These are phyloP conservation scores for Lyophyllum semitale DNA, from an alignment of 768 basidiomycete species.

Conservation along the genomic window DNA sequence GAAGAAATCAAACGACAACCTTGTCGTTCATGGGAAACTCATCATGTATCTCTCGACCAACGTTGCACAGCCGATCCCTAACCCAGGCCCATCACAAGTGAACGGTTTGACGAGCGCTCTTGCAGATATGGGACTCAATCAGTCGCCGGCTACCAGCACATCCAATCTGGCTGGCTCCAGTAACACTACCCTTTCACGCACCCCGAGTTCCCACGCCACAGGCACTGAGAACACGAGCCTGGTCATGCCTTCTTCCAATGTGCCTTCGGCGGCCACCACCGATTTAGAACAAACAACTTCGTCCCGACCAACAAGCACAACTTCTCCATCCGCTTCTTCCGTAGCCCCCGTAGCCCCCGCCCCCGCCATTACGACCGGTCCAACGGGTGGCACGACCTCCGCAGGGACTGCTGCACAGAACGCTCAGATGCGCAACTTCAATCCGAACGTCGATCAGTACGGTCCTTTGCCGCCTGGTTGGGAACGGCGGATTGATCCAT, in stretches of 20 bases:
- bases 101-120: slow-evolving; percentile 60
- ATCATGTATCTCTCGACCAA: slow-evolving; percentile 97
- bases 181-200: slow-evolving; percentile 54
- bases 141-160: slow-evolving; percentile 61
- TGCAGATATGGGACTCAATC: slow-evolving; percentile 60
- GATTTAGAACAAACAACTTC: slow-evolving; percentile 27
- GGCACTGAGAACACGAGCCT: slow-evolving; percentile 45
- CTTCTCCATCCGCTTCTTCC: slow-evolving; percentile 16
- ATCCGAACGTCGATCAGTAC: slow-evolving; percentile 92
- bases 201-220: slow-evolving; percentile 68
- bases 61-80: slow-evolving; percentile 78
- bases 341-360: slow-evolving; percentile 24
- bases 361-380: slow-evolving; percentile 22
- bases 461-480: slow-evolving; percentile 90
- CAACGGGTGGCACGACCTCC: slow-evolving; percentile 21
- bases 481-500: slow-evolving; percentile 96
- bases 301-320: slow-evolving; percentile 30
- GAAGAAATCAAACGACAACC: slow-evolving; percentile 98
- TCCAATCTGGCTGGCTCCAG: slow-evolving; percentile 47
- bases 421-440: slow-evolving; percentile 79
- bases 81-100: slow-evolving; percentile 78
- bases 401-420: slow-evolving; percentile 47
- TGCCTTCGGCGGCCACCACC: slow-evolving; percentile 22
- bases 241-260: slow-evolving; percentile 39
- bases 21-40: slow-evolving; percentile 96